Base-by-base conservation (phyloP, 495 filamentous ascomycete genomes). In the Margaritispora aquatica region DNA sequence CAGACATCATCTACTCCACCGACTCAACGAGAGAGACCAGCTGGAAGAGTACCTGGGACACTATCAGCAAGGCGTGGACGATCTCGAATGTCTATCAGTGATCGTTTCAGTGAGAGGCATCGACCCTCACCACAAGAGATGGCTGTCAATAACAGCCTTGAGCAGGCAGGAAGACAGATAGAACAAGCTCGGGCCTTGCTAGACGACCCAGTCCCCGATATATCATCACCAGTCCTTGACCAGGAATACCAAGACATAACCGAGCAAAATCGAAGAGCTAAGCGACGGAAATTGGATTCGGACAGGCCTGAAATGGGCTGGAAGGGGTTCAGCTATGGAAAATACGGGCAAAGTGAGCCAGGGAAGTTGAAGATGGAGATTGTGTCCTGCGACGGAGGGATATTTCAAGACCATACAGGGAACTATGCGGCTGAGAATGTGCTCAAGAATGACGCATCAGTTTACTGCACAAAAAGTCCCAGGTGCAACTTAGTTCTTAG, bases 381-480 rank as follows among this genome's bases (percentile, higher is more conserved):
- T 54, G 82, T 85, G 19, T 90, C 83, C 76, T 97, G 92, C 66
- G 93, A 97, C 73, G 93, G 92, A 51, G 93, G 92, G 1, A 80
- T 84, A 21, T 92, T 86, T 68, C 68, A 76, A 23, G 80, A 84
- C 55, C 49, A 57, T 15, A 48, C 31, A 22, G 57, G 44, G 19
- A 75, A 78, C 20, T 91, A 90, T 64, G 77, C 77, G 38, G 83
- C 87, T 26, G 88, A 92, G 61, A 96, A 96, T 71, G 82, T 96
- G 41, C 77, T 97, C 50, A 82, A 78, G 58, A 88, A 92, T 70
- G 89, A 97, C 70, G 71, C 77, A 51, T 87, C 84, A 21, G 92
- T 96, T 20, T 97, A 97, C 68, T 96, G 91, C 70, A 96, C 92
- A 17, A 87, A 91, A 71, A 84, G 84, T 19, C 84, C 84, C 53